Base-by-base conservation (phyloP, 306 rosid species). In the Cucurbita moschata region DNA sequence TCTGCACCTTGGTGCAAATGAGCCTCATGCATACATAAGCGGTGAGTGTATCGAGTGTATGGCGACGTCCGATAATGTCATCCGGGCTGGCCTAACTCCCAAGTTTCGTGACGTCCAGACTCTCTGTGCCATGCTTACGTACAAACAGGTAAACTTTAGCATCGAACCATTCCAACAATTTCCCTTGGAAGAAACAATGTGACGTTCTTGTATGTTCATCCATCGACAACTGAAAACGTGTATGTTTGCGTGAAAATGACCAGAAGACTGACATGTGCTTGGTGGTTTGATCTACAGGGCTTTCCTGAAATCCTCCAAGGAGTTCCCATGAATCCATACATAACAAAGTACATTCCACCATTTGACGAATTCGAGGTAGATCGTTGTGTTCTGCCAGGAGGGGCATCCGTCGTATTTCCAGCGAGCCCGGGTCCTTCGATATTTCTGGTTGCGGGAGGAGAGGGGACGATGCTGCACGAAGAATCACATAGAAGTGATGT, bases 51-150 rank as follows among this genome's bases (percentile, higher is more conserved):
- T 94, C 18, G 97, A 94, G 73, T 94, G 99, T 81, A 94, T 94
- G 99, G 99, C 99, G 30, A 91, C 99, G 76, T 91, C 99, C 3
- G 99, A 94, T 85, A 94, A 94, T 58, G 99, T 94, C 50, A 96
- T 94, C 23, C 87, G 99, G 53, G 99, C 99, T 13, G 99, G 99
- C 68, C 88, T 94, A 43, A 91, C 99, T 71, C 97, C 99, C 60
- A 94, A 94, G 84, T 75, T 76, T 74, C 87, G 87, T 23, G 99
- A 94, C 77, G 97, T 94, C 53, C 82, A 76, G 43, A 89, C 99
- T 76, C 95, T 94, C 65, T 94, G 99, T 73, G 86, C 99, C 62
- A 94, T 94, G 97, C 97, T 94, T 77, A 87, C 98, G 21, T 89
- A 92, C 85, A 92, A 90, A 59, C 96, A 86, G 94, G 98, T 87